Base-by-base conservation (phyloP, 1,284 basidiomycete species). In the Marasmius oreades region DNA sequence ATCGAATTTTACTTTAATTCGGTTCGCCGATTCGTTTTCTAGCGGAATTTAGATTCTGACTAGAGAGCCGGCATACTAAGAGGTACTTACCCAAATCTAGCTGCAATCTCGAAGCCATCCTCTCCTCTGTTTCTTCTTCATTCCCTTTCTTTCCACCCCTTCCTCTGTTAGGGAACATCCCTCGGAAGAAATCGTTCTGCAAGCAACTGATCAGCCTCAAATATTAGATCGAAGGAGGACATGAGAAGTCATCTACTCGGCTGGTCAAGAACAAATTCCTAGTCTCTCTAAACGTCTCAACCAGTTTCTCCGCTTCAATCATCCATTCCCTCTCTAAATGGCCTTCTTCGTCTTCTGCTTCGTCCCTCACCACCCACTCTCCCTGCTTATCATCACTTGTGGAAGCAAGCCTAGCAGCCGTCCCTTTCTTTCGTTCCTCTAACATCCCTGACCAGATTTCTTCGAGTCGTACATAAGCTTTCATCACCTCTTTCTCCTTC, bases 241-340 rank as follows among this genome's bases (percentile, higher is more conserved):
- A 18, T 56, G 64, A 23, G 23, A 23, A 23, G 6, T 22, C 23
- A 16, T 84, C 60, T 58, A 93, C 92, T 63, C 87, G 73, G 42
- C 86, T 86, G 7, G 87, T 86, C 60, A 88, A 79, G 66, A 96
- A 98, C 61, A 98, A 69, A 58, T 85, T 84, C 63, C 87, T 81
- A 10, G 93, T 95, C 72, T 93, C 85, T 48, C 95, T 79, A 73
- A 95, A 98, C 65, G 85, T 87, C 62, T 97, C 93, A 14, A 97
- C 80, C 51, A 98, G 77, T 58, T 85, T 90, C 62, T 92, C 90
- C 0, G 94, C 93, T 63, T 93, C 85, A 26, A 88, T 69, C 59
- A 97, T 75, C 90, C 95, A 98, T 61, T 85, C 81, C 45, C 77
- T 74, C 53, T 78, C 76, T 1, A 56, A 34, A 11, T 55, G 51